These are phyloP conservation scores for Chaetomium fimeti DNA, from an alignment of 495 filamentous ascomycete genomes.

Conservation along the genomic window DNA sequence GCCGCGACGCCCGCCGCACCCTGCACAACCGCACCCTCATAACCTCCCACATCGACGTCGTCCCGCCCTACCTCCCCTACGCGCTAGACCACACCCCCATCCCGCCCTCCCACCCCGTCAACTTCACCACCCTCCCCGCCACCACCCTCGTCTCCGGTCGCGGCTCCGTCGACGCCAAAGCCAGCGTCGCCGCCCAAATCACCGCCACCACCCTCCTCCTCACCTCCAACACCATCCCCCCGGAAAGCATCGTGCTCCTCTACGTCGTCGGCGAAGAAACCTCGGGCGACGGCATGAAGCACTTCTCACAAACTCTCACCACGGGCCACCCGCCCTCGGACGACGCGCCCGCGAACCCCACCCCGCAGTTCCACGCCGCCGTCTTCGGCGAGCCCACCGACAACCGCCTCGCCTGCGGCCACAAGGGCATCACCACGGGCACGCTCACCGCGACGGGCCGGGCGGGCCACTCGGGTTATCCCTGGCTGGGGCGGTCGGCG, in stretches of 20 bases:
- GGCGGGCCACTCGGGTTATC: constrained; percentile 87
- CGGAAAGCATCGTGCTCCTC: constrained; percentile 64
- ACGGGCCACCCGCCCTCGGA: constrained; percentile 30
- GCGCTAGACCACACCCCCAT: constrained; percentile 35
- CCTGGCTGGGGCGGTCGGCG: constrained; percentile 77
- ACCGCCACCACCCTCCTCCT: constrained; percentile 62
- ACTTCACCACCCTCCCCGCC: constrained; percentile 32
- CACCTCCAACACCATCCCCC: constrained; percentile 32
- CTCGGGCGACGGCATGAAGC: constrained; percentile 78
- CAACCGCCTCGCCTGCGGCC: constrained; percentile 77
- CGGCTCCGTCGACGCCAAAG: constrained; percentile 89
- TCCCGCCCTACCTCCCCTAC: constrained; percentile 73
- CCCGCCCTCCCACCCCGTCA: constrained; percentile 26
- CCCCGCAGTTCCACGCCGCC: constrained; percentile 49
- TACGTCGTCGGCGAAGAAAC: constrained; percentile 90
- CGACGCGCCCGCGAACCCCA: not conserved
- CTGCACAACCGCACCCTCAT: constrained; percentile 58
- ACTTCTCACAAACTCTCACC: constrained; percentile 53
- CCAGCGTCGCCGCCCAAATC: constrained; percentile 76
- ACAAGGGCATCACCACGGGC: constrained; percentile 77
- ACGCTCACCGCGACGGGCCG: constrained; percentile 65
- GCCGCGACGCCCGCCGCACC: constrained; percentile 30
- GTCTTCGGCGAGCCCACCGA: constrained; percentile 95
- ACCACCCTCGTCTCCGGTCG: constrained; percentile 57
- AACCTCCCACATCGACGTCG: constrained; percentile 70